A percentile compares a stretch with the other conserved stretches of the same genome.
These are phyloP conservation scores for Aspergillus taichungensis DNA, from an alignment of 495 filamentous ascomycete genomes.

Conservation along the genomic window DNA sequence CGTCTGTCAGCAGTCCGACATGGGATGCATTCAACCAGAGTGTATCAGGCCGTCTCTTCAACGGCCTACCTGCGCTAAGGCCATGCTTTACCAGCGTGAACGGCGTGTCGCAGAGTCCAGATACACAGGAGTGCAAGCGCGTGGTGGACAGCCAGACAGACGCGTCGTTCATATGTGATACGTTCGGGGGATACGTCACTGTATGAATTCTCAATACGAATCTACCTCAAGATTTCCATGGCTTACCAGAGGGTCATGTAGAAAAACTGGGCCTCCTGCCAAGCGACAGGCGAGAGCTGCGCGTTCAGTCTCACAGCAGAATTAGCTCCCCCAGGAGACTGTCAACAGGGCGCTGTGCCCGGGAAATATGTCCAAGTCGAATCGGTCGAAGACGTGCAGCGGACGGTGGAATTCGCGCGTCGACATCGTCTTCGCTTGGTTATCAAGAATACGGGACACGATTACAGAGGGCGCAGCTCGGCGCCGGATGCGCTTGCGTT, in stretches of 20 bases:
- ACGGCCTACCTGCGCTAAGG: slow-evolving; percentile 5
- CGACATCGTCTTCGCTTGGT: slow-evolving; percentile 29
- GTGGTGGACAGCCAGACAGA: neutral
- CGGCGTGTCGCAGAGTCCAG: neutral
- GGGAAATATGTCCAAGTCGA: slow-evolving; percentile 8
- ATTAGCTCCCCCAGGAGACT: neutral
- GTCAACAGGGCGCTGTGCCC: slow-evolving; percentile 8
- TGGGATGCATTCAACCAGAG: slow-evolving; percentile 10
- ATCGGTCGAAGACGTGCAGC: slow-evolving; percentile 8
- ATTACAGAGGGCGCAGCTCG: slow-evolving; percentile 9
- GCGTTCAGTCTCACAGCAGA: neutral
- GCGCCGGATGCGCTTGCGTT: slow-evolving; percentile 16
- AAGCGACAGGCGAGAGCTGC: slow-evolving; percentile 8
- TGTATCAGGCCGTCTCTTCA: slow-evolving; percentile 6
- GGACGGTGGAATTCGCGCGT: slow-evolving; percentile 7
- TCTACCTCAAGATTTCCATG: neutral
- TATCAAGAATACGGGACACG: slow-evolving; percentile 40
- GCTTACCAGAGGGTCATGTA: neutral
- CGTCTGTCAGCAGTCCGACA: neutral
- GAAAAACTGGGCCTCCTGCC: slow-evolving; percentile 11
- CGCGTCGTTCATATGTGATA: neutral
- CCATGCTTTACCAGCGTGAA: slow-evolving; percentile 7
- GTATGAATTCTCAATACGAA: neutral
- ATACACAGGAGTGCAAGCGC: neutral
- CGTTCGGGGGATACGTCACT: neutral